A percentile compares a stretch with the other conserved stretches of the same genome.
phyloP scores from a whole-genome alignment of 1,284 basidiomycete genomes.

The Ustilago esculenta region DNA sequence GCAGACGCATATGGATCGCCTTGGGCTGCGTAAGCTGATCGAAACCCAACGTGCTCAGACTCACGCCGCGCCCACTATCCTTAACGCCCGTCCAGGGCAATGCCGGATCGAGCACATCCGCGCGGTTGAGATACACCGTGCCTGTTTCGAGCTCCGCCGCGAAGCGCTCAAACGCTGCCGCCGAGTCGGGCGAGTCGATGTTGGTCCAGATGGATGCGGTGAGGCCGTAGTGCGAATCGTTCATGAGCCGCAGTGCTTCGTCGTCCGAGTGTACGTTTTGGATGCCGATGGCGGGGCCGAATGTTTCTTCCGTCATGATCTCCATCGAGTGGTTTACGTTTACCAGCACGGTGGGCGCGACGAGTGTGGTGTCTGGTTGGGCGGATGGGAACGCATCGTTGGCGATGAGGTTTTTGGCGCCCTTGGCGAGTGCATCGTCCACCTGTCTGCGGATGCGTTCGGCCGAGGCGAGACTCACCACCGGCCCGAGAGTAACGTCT shows the following conservation, averaged over 20 bases:
- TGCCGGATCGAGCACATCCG: slow-evolving; percentile 81
- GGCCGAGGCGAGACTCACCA: slow-evolving; percentile 85
- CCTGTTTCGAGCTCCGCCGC: slow-evolving; percentile 82
- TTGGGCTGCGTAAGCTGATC: slow-evolving; percentile 51
- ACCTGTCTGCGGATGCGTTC: slow-evolving; percentile 85
- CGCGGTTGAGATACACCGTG: slow-evolving; percentile 88
- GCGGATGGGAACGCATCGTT: slow-evolving; percentile 74
- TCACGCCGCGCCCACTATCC: slow-evolving; percentile 88
- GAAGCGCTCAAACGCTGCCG: slow-evolving; percentile 77
- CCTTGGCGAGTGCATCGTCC: slow-evolving; percentile 72
- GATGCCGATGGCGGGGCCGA: slow-evolving; percentile 87
- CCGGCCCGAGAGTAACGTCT: slow-evolving; percentile 85
- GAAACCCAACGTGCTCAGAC: slow-evolving; percentile 81
- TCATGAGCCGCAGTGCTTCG: slow-evolving; percentile 88
- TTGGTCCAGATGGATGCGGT: slow-evolving; percentile 94
- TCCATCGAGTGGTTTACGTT: slow-evolving; percentile 92
- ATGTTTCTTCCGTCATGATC: slow-evolving; percentile 79
- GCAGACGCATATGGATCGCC: slow-evolving; percentile 52
- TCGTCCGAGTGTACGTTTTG: slow-evolving; percentile 85
- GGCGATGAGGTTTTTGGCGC: slow-evolving; percentile 27
- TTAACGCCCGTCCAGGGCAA: slow-evolving; percentile 94
- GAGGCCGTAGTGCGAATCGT: slow-evolving; percentile 93
- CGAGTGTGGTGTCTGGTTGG: slow-evolving; percentile 77
- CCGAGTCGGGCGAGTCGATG: slow-evolving; percentile 72
- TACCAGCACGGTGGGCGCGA: slow-evolving; percentile 86